Percentiles rank a stretch among this genome's conserved stretches.
phyloP scores from a whole-genome alignment of 179 eudicot genomes.

The Nepenthes alata region DNA sequence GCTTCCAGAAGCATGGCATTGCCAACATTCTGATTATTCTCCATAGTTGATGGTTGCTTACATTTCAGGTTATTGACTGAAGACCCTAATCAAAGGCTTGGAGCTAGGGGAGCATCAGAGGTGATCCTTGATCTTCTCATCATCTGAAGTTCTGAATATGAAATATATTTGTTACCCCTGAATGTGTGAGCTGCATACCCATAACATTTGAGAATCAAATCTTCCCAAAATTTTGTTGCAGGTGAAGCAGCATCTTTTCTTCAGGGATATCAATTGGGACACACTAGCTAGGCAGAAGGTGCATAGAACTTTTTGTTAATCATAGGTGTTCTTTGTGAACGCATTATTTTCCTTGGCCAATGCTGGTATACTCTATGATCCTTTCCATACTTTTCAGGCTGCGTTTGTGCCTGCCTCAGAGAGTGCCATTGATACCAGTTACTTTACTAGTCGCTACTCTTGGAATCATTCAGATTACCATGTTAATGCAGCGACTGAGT shows the following conservation, averaged over 20 bases:
- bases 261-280: constrained; percentile 94
- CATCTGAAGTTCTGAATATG: neutral
- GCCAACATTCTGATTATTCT: too few relatives aligned
- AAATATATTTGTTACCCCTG: neutral
- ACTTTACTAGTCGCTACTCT: constrained; percentile 81
- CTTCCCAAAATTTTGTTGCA: constrained; percentile 16
- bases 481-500: constrained; percentile 56
- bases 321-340: neutral
- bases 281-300: constrained; percentile 99
- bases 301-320: neutral
- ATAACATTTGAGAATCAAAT: neutral
- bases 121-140: constrained; percentile 23
- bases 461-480: constrained; percentile 92
- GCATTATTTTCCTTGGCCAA: neutral
- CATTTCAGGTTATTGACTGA: constrained; percentile 66
- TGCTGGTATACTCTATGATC: constrained; percentile 4
- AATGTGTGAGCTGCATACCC: neutral
- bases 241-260: constrained; percentile 93
- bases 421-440: constrained; percentile 83
- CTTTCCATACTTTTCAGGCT: constrained; percentile 42
- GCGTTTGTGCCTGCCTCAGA: constrained; percentile 96
- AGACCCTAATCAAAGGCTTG: constrained; percentile 93
- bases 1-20: too few relatives aligned
- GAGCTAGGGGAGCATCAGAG: constrained; percentile 95
- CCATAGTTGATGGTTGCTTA: too few relatives aligned